A percentile compares a stretch with the other conserved stretches of the same genome.
Conservation (phyloP, 768 basidiomycete genomes). For the Lactarius evosmus region DNA sequence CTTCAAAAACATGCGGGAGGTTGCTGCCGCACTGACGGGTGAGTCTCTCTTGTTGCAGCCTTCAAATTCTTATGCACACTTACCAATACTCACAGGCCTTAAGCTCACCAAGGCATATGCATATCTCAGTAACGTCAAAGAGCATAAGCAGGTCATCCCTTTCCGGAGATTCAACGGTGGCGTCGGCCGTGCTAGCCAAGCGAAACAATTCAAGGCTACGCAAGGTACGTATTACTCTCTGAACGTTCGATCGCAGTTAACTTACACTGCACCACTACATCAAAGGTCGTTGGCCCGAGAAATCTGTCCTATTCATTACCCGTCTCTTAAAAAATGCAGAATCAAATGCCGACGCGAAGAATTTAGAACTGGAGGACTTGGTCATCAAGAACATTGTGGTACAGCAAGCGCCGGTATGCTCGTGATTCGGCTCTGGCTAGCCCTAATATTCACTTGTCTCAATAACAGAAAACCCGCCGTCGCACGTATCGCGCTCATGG, state of each 20-base stretch:
- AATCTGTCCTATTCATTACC: constrained; percentile 93
- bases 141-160: constrained; percentile 96
- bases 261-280: not conserved
- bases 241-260: not conserved
- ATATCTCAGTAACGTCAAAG: constrained; percentile 90
- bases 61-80: not conserved
- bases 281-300: constrained; percentile 99
- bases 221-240: constrained; percentile 62
- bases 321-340: constrained; percentile 98
- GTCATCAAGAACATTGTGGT: constrained; percentile 96
- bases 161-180: constrained; percentile 95
- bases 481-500: constrained; percentile 98
- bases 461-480: constrained; percentile 88
- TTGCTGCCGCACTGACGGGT: constrained; percentile 92
- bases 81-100: constrained; percentile 56
- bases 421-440: not conserved
- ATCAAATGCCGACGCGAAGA: constrained; percentile 98
- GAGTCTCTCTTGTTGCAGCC: constrained; percentile 28
- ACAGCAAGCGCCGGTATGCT: constrained; percentile 92
- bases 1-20: constrained; percentile 99
- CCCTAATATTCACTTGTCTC: not conserved
- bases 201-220: constrained; percentile 94
- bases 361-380: constrained; percentile 88
- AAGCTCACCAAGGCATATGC: constrained; percentile 92
- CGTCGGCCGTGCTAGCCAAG: constrained; percentile 92